Base-by-base conservation (phyloP, 768 basidiomycete genomes). In the Gymnopilus junonius region DNA sequence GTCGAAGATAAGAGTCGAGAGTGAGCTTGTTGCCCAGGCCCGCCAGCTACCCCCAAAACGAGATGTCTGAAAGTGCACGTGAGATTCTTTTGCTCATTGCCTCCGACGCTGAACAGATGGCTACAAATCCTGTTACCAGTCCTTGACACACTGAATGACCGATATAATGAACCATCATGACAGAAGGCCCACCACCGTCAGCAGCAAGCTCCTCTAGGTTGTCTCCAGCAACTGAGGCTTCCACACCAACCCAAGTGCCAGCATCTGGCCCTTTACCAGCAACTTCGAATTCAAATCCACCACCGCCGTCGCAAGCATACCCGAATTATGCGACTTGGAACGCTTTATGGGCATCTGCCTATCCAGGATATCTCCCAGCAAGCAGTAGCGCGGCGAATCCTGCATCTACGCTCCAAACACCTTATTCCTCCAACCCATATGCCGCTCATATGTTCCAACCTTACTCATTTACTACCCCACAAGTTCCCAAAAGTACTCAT, bases 131-230 rank as follows among this genome's bases (percentile, higher is more conserved):
- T 35, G 35, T 35, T 35, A 12, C 4, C 3, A 11, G 11, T 2
- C 48, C 27, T 29, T 29, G 29, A 53, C n/a, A 32, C 51, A 23
- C 58, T 32, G 15, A 21, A 53, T 14, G 6, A 14, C 35, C 14
- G 45, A 8, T n/a, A 61, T 65, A 62, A 59, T 29, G 32, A 40
- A 31, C 48, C 14, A 48, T n/a, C 40, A 69, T 69, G 68, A 66
- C 65, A 35, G 59, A 65, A 39, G 66, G 66, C 20, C 64, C 68
- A 39, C 66, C 68, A 4, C 40, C 66, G 17, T 63, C 63, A 14
- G 67, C 62, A 55, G 66, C 65, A 15, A 65, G 59, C 56, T 67
- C 68, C 20, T 69, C 68, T 21, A 69, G 65, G 62, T 14, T 53
- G 10, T 37, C 59, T 31, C 20, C 43, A 27, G 3, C 50, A n/a